Conservation (phyloP, 2,329 filamentous ascomycete species). For the Lecanosticta acicola region DNA sequence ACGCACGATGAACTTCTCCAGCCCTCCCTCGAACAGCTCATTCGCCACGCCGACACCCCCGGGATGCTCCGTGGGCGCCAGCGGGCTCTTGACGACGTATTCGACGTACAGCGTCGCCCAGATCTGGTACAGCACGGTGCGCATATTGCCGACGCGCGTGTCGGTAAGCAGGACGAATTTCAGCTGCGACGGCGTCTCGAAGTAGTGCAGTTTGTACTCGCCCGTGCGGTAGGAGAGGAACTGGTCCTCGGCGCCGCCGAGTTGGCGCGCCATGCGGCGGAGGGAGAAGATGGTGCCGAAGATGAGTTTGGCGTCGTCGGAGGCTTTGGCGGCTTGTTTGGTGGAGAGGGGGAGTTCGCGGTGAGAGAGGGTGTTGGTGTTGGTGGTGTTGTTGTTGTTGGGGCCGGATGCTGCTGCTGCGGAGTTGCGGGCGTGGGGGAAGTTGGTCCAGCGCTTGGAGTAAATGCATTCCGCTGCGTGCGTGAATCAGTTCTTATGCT, state of each 20-base stretch:
- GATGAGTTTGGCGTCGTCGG: constrained; percentile 91
- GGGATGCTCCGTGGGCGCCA: constrained; percentile 57
- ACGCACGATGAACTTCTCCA: constrained; percentile 69
- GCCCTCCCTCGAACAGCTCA: constrained; percentile 58
- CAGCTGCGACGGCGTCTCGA: constrained; percentile 92
- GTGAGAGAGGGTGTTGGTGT: constrained; percentile 8
- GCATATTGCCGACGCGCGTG: constrained; percentile 68
- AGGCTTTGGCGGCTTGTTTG: constrained; percentile 30
- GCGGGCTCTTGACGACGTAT: constrained; percentile 66
- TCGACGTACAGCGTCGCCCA: constrained; percentile 98
- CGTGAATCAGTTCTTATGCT: constrained; percentile 3
- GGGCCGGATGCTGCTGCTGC: constrained; percentile 7
- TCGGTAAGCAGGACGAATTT: constrained; percentile 97
- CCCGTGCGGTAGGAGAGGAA: constrained; percentile 91
- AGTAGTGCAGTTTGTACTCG: constrained; percentile 98
- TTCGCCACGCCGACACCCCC: constrained; percentile 59
- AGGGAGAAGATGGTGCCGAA: constrained; percentile 96
- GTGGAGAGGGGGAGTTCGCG: too few relatives aligned
- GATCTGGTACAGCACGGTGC: constrained; percentile 92
- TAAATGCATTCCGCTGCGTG: constrained; percentile 90
- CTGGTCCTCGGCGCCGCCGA: constrained; percentile 84
- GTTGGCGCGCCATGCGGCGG: constrained; percentile 92
- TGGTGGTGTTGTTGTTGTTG: constrained; percentile 10
- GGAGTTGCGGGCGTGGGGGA: constrained; percentile 25
- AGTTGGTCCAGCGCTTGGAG: constrained; percentile 67